These are phyloP conservation scores for Emmonsia crescens DNA, from an alignment of 2,329 filamentous ascomycete species.

Conservation along the genomic window DNA sequence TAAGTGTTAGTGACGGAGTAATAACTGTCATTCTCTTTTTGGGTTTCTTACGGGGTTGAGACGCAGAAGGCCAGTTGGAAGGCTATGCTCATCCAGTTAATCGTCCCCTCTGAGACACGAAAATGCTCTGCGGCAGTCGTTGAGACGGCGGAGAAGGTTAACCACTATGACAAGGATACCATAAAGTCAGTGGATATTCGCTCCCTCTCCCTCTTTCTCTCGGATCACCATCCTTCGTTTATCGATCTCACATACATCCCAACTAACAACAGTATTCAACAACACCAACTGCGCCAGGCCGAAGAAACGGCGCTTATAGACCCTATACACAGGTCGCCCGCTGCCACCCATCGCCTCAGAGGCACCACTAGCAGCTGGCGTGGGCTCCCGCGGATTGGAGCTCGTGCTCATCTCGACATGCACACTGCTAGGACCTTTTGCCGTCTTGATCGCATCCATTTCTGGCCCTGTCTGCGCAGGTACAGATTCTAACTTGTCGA, in stretches of 20 bases:
- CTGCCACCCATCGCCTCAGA: not conserved
- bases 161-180: conserved; percentile 50
- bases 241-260: conserved; percentile 61
- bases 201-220: not conserved
- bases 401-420: not conserved
- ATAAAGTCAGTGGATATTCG: not conserved
- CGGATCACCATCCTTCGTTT: not conserved
- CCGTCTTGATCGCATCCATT: not conserved
- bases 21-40: not conserved
- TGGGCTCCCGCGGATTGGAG: not conserved
- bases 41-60: conserved; percentile 48
- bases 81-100: conserved; percentile 88
- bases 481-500: not conserved
- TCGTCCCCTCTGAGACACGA: conserved; percentile 56
- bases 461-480: not conserved
- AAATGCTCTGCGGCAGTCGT: conserved; percentile 66
- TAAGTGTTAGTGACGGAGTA: not conserved
- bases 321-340: conserved; percentile 31
- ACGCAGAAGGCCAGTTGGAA: conserved; percentile 78
- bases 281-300: conserved; percentile 73
- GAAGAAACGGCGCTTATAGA: conserved; percentile 84
- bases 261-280: conserved; percentile 85
- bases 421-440: not conserved
- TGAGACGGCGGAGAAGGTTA: conserved; percentile 80
- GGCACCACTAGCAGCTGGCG: not conserved